Conservation (phyloP, 2,329 filamentous ascomycete genomes). For the Diplodia seriata region DNA sequence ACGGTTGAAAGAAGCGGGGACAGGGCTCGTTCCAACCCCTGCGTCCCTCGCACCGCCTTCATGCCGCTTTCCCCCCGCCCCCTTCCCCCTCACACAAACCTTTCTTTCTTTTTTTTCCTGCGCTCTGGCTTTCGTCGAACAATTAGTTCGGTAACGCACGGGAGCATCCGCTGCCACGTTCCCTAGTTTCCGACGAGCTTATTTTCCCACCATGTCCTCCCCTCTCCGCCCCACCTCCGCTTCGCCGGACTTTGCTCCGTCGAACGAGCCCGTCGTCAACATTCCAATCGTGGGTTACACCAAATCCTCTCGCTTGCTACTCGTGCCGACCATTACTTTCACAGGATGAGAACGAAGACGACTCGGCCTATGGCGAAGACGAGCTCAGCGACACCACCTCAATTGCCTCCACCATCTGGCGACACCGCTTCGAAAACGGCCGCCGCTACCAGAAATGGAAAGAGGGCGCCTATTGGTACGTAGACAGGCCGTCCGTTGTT, state of each 20-base stretch:
- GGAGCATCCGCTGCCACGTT: constrained; percentile 13
- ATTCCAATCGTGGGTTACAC: constrained; percentile 2
- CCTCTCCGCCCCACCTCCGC: constrained; percentile 1
- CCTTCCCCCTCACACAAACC: not conserved
- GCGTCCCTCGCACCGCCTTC: not conserved
- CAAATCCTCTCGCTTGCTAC: not conserved
- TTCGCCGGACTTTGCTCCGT: not conserved
- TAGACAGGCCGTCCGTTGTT: not conserved
- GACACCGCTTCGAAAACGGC: constrained; percentile 39
- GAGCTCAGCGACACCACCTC: constrained; percentile 43
- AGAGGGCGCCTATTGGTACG: constrained; percentile 23
- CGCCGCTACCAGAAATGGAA: constrained; percentile 31
- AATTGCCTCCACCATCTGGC: constrained; percentile 42
- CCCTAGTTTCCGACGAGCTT: constrained; percentile 12
- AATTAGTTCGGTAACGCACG: not conserved
- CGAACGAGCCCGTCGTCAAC: constrained; percentile 13
- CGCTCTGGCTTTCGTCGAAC: not conserved
- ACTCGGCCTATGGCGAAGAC: constrained; percentile 37
- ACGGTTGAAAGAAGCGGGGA: not conserved
- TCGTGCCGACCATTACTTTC: too few species aligned
- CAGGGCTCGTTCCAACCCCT: not conserved
- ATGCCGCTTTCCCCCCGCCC: constrained; percentile 5
- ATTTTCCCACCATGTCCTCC: constrained; percentile 16
- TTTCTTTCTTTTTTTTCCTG: too few species aligned
- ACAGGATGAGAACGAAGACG: constrained; percentile 35